Conservation (phyloP, 1,139 yeast species). For the Geotrichum siamense region DNA sequence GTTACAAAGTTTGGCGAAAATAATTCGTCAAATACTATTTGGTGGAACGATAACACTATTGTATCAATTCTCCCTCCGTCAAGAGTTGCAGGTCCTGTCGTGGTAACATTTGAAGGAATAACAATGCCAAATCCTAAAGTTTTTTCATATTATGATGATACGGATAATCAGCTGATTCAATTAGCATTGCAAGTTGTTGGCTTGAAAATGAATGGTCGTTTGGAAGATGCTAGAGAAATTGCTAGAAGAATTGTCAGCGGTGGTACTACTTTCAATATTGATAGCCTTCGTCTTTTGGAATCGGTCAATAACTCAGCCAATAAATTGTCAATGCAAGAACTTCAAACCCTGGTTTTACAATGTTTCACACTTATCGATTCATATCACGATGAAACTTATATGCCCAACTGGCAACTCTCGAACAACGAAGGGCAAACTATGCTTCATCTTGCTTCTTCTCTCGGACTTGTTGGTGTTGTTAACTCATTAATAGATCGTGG, state of each 20-base stretch:
- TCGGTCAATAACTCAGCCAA: slow-evolving; percentile 8
- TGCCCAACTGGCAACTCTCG: slow-evolving; percentile 68
- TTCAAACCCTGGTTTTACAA: slow-evolving; percentile 55
- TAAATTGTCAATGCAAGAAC: slow-evolving; percentile 38
- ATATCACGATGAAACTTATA: slow-evolving; percentile 44
- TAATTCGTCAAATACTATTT: slow-evolving; percentile 75
- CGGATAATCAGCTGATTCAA: slow-evolving; percentile 86
- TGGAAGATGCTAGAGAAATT: slow-evolving; percentile 83
- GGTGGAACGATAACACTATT: slow-evolving; percentile 88
- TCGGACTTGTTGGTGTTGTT: slow-evolving; percentile 55
- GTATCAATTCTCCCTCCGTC: slow-evolving; percentile 90
- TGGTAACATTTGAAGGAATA: slow-evolving; percentile 59
- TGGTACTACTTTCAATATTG: slow-evolving; percentile 19
- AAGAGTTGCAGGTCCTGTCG: slow-evolving; percentile 74
- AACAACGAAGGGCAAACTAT: slow-evolving; percentile 74
- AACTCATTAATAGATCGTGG: slow-evolving; percentile 63
- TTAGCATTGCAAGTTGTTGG: slow-evolving; percentile 88
- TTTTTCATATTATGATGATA: slow-evolving; percentile 82
- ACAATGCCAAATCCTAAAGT: slow-evolving; percentile 42
- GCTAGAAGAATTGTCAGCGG: slow-evolving; percentile 63
- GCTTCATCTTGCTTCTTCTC: slow-evolving; percentile 68
- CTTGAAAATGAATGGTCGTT: slow-evolving; percentile 81
- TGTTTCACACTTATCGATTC: slow-evolving; percentile 58
- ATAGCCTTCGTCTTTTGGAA: slow-evolving; percentile 4
- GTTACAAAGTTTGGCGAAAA: slow-evolving; percentile 77